These are phyloP conservation scores for Aspergillus sp. DNA, from an alignment of 2,329 filamentous ascomycete species.

Conservation along the genomic window DNA sequence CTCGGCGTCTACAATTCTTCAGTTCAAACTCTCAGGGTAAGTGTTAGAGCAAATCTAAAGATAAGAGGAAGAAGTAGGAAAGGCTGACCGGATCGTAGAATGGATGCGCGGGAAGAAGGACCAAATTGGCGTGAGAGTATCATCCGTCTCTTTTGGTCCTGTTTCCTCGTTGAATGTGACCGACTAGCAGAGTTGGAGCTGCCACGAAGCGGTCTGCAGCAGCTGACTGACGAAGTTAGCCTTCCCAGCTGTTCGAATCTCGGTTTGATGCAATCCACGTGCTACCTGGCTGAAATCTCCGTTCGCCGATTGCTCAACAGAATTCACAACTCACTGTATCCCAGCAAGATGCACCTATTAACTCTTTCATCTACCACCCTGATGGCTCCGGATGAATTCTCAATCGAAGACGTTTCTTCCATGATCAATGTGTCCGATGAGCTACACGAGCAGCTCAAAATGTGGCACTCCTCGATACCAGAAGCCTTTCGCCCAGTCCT, in stretches of 20 bases:
- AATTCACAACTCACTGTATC: neutral
- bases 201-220: neutral
- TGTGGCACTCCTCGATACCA: conserved; percentile 1
- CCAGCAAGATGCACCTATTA: neutral
- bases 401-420: neutral
- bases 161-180: neutral
- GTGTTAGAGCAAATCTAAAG: neutral
- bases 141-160: conserved; percentile 1
- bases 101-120: neutral
- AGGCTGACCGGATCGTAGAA: neutral
- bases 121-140: neutral
- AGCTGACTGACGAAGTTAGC: neutral
- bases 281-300: neutral
- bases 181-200: neutral
- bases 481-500: neutral
- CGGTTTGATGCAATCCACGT: neutral
- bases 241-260: neutral
- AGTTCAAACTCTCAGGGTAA: neutral
- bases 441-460: neutral
- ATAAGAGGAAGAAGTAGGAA: neutral
- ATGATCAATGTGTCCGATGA: neutral
- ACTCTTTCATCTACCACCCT: neutral
- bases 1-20: neutral
- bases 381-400: neutral
- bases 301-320: neutral